Conservation (phyloP, 2,329 filamentous ascomycete species). For the Apiospora marii region DNA sequence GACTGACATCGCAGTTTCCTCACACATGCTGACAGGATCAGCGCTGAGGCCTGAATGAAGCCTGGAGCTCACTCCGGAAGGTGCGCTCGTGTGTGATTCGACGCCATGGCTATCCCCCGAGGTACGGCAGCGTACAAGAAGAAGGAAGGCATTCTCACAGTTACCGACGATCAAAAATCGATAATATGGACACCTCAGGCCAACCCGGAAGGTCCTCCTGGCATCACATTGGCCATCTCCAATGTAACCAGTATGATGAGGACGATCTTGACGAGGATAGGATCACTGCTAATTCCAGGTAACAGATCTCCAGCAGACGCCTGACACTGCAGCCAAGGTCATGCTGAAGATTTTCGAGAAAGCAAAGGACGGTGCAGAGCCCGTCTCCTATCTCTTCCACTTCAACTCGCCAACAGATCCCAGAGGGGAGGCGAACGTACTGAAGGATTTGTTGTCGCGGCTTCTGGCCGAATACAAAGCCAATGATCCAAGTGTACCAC, state of each 20-base stretch:
- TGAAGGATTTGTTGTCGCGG: conserved; percentile 82
- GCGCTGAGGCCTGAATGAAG: conserved; percentile 16
- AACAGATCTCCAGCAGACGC: conserved; percentile 91
- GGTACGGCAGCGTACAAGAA: conserved; percentile 89
- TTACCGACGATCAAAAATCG: conserved; percentile 75
- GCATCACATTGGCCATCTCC: conserved; percentile 73
- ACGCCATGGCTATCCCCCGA: conserved; percentile 63
- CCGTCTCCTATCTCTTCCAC: conserved; percentile 82
- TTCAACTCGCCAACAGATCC: conserved; percentile 83
- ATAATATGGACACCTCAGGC: conserved; percentile 83
- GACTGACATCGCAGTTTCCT: conserved; percentile 1
- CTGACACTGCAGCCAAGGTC: conserved; percentile 85
- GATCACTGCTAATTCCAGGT: conserved; percentile 29
- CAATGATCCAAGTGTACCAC: conserved; percentile 59
- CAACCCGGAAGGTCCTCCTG: conserved; percentile 65
- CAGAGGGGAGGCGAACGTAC: conserved; percentile 81
- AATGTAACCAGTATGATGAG: conserved; percentile 79
- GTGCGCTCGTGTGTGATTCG: conserved; percentile 7
- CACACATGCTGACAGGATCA: neutral
- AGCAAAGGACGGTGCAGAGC: conserved; percentile 61
- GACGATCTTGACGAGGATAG: neutral
- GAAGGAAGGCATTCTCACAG: conserved; percentile 84
- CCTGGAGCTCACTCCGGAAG: conserved; percentile 10
- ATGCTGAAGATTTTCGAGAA: conserved; percentile 93
- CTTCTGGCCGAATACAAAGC: conserved; percentile 76